Evolutionary conservation across 139 green algal genomes (phyloP).

Genomic region (Volvox reticuliferus): DNA sequence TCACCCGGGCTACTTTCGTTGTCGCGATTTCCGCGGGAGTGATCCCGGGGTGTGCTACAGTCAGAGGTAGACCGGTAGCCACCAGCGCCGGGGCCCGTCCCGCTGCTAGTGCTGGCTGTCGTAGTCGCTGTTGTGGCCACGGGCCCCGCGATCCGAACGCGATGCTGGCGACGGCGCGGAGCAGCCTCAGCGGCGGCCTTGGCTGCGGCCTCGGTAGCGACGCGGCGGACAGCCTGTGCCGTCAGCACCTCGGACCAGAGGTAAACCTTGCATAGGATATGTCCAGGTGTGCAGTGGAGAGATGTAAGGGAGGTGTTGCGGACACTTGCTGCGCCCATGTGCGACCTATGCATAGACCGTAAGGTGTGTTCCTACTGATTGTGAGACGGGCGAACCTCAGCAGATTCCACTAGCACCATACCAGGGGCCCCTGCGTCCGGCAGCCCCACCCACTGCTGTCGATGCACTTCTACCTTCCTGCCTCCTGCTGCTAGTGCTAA

Average conservation of each 20-base stretch:
- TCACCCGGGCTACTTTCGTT: not conserved
- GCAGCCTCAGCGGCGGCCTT: not conserved
- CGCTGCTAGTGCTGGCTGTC: not conserved
- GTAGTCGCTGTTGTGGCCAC: not conserved
- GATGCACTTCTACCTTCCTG: no score
- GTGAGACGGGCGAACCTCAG: no score
- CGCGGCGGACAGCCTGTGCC: conserved; percentile 3
- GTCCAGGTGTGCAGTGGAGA: no score
- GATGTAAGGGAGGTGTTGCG: no score
- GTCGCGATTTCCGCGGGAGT: not conserved
- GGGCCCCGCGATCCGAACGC: not conserved
- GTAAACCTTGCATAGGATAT: not conserved
- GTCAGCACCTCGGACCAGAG: conserved; percentile 41
- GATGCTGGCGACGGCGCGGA: not conserved
- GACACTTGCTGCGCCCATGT: no score
- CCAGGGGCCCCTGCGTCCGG: no score
- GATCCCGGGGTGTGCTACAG: not conserved
- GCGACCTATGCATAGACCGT: no score
- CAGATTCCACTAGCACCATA: no score
- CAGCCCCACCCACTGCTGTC: no score
- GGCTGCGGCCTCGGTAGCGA: not conserved
- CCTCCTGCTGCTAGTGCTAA: no score
- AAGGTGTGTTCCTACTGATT: no score
- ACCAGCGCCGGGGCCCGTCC: no score
- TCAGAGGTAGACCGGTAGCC: not conserved